Conservation (phyloP, 352 stramenopile species). For the Vaucheria bursata region DNA sequence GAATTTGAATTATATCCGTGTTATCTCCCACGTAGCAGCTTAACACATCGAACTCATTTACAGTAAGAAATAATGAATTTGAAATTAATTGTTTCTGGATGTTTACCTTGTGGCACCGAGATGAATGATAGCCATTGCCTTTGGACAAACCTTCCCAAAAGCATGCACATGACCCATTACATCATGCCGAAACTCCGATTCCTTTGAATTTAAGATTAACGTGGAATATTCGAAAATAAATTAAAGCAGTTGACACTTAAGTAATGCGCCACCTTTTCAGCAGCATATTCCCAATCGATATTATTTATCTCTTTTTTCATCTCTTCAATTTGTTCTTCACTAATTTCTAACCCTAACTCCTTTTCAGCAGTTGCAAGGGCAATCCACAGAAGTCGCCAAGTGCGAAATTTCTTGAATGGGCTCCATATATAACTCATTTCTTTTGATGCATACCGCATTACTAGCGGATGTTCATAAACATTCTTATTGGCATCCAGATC, state of each 20-base stretch:
- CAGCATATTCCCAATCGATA: slow-evolving; percentile 95
- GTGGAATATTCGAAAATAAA: too few species aligned
- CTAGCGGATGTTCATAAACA: slow-evolving; percentile 48
- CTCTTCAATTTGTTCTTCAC: slow-evolving; percentile 88
- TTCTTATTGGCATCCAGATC: slow-evolving; percentile 19
- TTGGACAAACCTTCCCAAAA: slow-evolving; percentile 87
- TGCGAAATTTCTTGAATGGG: slow-evolving; percentile 96
- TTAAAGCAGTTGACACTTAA: not conserved
- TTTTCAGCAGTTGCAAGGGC: slow-evolving; percentile 90
- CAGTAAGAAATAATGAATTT: not conserved
- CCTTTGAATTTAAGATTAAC: too few species aligned
- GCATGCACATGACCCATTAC: slow-evolving; percentile 98
- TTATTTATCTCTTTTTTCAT: slow-evolving; percentile 89
- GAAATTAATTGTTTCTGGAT: not conserved
- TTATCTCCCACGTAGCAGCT: slow-evolving; percentile 97
- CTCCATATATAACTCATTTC: slow-evolving; percentile 99
- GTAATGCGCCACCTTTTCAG: slow-evolving; percentile 61
- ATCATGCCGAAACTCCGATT: slow-evolving; percentile 96
- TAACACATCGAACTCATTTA: not conserved
- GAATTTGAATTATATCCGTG: slow-evolving; percentile 95
- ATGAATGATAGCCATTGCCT: slow-evolving; percentile 97
- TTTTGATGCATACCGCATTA: slow-evolving; percentile 83
- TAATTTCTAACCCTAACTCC: slow-evolving; percentile 90
- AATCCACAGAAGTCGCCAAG: slow-evolving; percentile 95
- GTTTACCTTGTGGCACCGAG: slow-evolving; percentile 78